These are phyloP conservation scores for Biscogniauxia mediterranea DNA, from an alignment of 2,329 filamentous ascomycete species.

Conservation along the genomic window DNA sequence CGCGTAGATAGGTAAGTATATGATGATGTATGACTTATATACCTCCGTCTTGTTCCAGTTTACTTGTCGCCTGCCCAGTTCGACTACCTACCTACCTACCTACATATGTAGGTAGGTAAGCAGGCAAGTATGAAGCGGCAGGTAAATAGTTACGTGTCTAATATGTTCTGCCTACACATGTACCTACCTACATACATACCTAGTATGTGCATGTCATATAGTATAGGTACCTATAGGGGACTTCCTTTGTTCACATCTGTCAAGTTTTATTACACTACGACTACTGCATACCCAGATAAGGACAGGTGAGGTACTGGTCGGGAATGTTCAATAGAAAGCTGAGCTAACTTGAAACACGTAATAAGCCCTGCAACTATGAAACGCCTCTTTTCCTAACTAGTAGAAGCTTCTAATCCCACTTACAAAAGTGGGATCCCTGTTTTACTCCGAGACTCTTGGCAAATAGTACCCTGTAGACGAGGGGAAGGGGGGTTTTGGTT, in stretches of 20 bases:
- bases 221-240: no score
- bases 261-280: no score
- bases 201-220: no score
- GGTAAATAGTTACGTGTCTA: no score
- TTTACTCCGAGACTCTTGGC: neutral
- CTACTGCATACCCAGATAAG: no score
- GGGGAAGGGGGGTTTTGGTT: no score
- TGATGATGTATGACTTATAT: neutral
- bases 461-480: no score
- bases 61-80: neutral
- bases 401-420: neutral
- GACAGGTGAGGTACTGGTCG: no score
- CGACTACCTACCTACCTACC: no score
- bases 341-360: neutral
- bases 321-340: neutral
- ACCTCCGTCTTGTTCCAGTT: neutral
- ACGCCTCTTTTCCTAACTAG: neutral
- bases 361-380: neutral
- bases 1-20: neutral
- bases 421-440: neutral
- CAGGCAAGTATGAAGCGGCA: neutral
- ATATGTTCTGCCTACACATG: no score
- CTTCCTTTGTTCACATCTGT: no score
- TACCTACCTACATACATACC: no score
- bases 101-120: neutral